phyloP scores from a whole-genome alignment of 2,329 filamentous ascomycete species.

The Neopestalotiopsis clavispora region DNA sequence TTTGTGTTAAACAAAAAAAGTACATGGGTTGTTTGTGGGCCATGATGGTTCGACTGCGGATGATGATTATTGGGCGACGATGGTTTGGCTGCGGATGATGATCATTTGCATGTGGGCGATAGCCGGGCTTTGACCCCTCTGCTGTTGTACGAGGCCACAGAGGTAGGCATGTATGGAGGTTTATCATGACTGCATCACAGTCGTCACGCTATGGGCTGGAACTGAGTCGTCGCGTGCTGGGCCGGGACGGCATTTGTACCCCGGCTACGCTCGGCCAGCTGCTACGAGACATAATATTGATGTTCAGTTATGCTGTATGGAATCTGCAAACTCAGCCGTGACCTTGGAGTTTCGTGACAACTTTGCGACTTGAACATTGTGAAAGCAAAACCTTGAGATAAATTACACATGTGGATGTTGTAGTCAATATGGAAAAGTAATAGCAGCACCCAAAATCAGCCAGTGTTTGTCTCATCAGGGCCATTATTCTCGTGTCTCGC shows the following conservation, averaged over 20 bases:
- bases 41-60: neutral
- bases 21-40: neutral
- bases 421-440: no score
- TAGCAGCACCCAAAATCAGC: no score
- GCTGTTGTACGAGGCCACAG: neutral
- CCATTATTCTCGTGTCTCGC: neutral
- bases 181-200: neutral
- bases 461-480: no score
- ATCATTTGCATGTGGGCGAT: neutral
- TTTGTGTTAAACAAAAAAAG: slow-evolving; percentile 5
- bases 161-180: neutral
- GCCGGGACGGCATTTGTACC: neutral
- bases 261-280: neutral
- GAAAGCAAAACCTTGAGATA: no score
- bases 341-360: neutral
- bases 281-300: neutral
- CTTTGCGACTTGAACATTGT: no score
- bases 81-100: neutral
- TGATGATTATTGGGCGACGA: neutral
- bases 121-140: neutral
- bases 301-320: neutral
- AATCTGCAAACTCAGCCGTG: neutral
- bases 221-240: no score
- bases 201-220: no score
- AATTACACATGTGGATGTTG: no score